Base-by-base conservation (phyloP, 768 basidiomycete genomes). In the Pisolithus tinctorius region DNA sequence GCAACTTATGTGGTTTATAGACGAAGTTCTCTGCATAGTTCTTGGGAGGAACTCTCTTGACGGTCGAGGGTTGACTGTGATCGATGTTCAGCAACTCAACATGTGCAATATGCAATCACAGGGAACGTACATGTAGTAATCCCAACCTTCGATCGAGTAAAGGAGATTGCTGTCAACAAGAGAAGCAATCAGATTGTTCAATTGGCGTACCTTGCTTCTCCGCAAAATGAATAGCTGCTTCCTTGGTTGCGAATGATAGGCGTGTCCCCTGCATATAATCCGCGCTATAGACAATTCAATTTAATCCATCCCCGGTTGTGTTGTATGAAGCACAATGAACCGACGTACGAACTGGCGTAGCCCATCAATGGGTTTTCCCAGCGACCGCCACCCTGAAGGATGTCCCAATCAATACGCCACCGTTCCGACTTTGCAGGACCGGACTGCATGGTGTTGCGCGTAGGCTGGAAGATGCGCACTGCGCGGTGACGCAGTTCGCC, bases 321-420 rank as follows among this genome's bases (percentile, higher is more conserved):
- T 5, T 25, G 41, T 39, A 20, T 20, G 20, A n/a, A 20, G n/a
- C n/a, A n/a, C n/a, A n/a, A n/a, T 38, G 48, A 3, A 20, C 51
- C n/a, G 11, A 78, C 88, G 70, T 65, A 94, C 88, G 92, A 93
- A 73, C 86, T 89, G 0, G 93, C 94, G 76, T 81, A 99, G 41
- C 95, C 95, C 91, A 98, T 99, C 58, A 99, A 67, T 4, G 92
- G 91, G 64, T 98, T 99, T 77, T 97, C 93, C 95, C 95, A 99
- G 47, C 95, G 79, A 11, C 90, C 93, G 27, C 80, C 84, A 31
- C 94, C 92, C 52, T 81, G 82, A n/a, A 97, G 73, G 51, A 83
- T 83, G 61, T 98, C 95, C 75, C 85, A 98, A 69, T 98, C 95
- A 62, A 99, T 82, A 57, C 91, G 76, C 95, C 95, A 99, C 60